Evolutionary conservation across 2,329 filamentous ascomycete species (phyloP).

Genomic region (Decorospora gaudefroyi): DNA sequence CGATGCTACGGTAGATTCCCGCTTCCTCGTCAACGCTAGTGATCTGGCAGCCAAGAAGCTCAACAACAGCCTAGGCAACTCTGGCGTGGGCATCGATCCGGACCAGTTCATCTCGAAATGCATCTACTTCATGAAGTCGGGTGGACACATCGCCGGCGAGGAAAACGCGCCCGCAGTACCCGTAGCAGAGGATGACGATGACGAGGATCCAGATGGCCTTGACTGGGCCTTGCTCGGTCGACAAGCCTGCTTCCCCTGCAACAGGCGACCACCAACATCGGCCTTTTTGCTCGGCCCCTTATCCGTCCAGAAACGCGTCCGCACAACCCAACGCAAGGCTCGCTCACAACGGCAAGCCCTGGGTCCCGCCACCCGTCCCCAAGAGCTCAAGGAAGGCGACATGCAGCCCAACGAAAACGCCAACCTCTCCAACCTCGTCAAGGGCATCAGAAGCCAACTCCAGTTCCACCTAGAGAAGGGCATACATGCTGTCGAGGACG

Average conservation of each 20-base stretch:
- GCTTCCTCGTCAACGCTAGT: conserved; percentile 78
- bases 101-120: conserved; percentile 92
- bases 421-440: conserved; percentile 77
- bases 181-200: conserved; percentile 63
- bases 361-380: conserved; percentile 70
- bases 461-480: conserved; percentile 45
- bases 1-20: conserved; percentile 87
- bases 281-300: conserved; percentile 88
- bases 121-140: conserved; percentile 78
- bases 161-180: conserved; percentile 56
- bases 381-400: conserved; percentile 75
- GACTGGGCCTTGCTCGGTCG: conserved; percentile 83
- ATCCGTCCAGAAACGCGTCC: conserved; percentile 81
- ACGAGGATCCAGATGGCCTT: conserved; percentile 70
- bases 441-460: conserved; percentile 70
- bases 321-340: conserved; percentile 69
- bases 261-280: conserved; percentile 73
- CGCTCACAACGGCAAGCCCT: conserved; percentile 70
- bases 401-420: conserved; percentile 76
- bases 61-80: conserved; percentile 72
- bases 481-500: conserved; percentile 51
- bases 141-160: conserved; percentile 58
- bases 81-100: conserved; percentile 76
- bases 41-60: conserved; percentile 82
- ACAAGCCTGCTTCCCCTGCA: conserved; percentile 73